phyloP scores from a whole-genome alignment of 495 filamentous ascomycete genomes.

The Elaphomyces granulatus region DNA sequence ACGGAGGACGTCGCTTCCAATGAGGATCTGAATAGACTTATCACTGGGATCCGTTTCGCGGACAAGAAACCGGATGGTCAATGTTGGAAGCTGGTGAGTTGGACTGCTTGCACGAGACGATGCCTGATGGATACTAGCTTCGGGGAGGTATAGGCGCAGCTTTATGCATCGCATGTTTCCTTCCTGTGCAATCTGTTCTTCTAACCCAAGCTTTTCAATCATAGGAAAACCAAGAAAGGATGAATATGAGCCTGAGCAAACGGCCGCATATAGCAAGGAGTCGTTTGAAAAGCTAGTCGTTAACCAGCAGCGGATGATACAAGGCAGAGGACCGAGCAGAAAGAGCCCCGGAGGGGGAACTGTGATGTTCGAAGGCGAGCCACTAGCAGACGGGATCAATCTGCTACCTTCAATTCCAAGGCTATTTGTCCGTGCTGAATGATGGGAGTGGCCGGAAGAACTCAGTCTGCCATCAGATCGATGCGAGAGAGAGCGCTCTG shows the following conservation, averaged over 20 bases:
- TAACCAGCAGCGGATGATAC: conserved; percentile 93
- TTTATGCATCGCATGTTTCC: conserved; percentile 53
- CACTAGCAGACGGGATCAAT: conserved; percentile 43
- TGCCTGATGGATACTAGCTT: conserved; percentile 67
- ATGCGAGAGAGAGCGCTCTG: conserved; percentile 80
- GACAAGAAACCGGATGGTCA: conserved; percentile 68
- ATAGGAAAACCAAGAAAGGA: conserved; percentile 63
- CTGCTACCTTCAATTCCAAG: conserved; percentile 59
- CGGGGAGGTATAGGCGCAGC: conserved; percentile 73
- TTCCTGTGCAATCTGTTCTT: conserved; percentile 49
- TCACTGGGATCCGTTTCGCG: conserved; percentile 36
- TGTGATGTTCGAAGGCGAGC: conserved; percentile 47
- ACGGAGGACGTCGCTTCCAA: conserved; percentile 78
- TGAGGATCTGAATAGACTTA: conserved; percentile 57
- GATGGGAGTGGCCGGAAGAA: conserved; percentile 69
- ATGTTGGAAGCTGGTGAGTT: conserved; percentile 60
- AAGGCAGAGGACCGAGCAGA: conserved; percentile 71
- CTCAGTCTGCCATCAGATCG: conserved; percentile 95
- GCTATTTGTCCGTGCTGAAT: conserved; percentile 73
- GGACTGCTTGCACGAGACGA: conserved; percentile 61
- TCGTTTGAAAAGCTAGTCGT: conserved; percentile 73
- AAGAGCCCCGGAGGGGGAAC: conserved; percentile 71
- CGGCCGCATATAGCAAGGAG: conserved; percentile 74
- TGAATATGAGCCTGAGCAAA: conserved; percentile 83
- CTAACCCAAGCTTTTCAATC: conserved; percentile 54